Base-by-base conservation (phyloP, 1,284 basidiomycete genomes). In the Sporisorium graminicola region DNA sequence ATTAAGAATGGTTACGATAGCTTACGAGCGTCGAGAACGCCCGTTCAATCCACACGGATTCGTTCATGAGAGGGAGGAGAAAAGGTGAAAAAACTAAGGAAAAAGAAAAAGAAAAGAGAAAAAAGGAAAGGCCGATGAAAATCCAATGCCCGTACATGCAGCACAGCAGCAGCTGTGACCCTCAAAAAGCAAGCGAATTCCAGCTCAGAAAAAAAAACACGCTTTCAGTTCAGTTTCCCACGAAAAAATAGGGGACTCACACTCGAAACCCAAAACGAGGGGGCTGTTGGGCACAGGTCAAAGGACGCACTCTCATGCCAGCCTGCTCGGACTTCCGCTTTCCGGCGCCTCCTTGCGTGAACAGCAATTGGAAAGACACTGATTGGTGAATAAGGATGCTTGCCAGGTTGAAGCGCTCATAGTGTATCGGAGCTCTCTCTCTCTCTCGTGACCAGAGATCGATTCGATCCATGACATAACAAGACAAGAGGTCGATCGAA, bases 211-310 rank as follows among this genome's bases (percentile, higher is more conserved):
- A 56, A 57, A 57, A 31, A 54, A 16, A 8, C 5, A 24, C 31
- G 58, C 47, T 31, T 66, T 67, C 49, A 67, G 49, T 67, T 58
- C 54, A 57, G 65, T 61, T 58, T 61, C 37, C 43, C 16, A 29
- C 10, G 27, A 50, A 49, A 55, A 64, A 51, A 10, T 33, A 58
- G 65, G 65, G 65, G 52, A 53, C 58, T 55, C 22, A 27, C 49
- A 37, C 10, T 18, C 27, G 20, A 53, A 64, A 58, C 43, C n/a
- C 27, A 20, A 53, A 64, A 58, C 43, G 26, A 46, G 65, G 58
- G 65, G 55, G 56, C 47, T 33, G 10, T 5, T 49, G 22, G 24
- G 43, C 50, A 22, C 49, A 40, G 44, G 40, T 7, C 51, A 47
- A n/a, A 43, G 44, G 51, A 61, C 27, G 18, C 18, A 26, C 26